Percentiles rank a stretch among this genome's conserved stretches.
These are phyloP conservation scores for Myriosclerotinia duriaeana DNA, from an alignment of 2,329 filamentous ascomycete genomes.

Conservation along the genomic window DNA sequence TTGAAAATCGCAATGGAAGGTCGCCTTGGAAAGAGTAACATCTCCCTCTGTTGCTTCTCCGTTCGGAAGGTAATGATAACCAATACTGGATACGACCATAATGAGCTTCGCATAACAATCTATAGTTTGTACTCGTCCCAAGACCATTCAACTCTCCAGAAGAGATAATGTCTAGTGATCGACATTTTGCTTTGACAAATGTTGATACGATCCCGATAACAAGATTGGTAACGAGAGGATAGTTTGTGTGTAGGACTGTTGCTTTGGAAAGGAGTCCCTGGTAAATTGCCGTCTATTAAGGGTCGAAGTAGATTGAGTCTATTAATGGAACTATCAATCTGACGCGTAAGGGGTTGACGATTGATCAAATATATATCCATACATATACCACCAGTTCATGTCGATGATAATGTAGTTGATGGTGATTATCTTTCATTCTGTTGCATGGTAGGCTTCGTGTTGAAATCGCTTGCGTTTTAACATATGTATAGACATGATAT, in stretches of 20 bases:
- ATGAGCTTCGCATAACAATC: conserved; percentile 3
- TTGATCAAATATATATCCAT: conserved; percentile 1
- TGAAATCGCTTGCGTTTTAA: not conserved
- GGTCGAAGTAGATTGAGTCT: conserved; percentile 6
- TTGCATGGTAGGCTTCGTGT: conserved; percentile 13
- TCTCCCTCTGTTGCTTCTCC: not conserved
- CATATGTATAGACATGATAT: not conserved
- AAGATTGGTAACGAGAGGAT: conserved; percentile 7
- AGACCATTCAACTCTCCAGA: not conserved
- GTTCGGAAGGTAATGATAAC: not conserved
- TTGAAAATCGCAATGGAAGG: not conserved
- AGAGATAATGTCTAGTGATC: conserved; percentile 21
- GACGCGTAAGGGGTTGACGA: conserved; percentile 5
- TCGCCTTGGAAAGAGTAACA: not conserved
- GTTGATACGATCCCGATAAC: conserved; percentile 16
- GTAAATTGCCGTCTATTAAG: conserved; percentile 3
- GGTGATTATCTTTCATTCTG: not conserved
- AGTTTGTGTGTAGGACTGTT: not conserved
- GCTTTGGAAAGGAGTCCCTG: conserved; percentile 3
- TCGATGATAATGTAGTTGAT: not conserved
- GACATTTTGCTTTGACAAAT: not conserved
- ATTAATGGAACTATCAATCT: conserved; percentile 7
- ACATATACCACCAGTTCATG: conserved; percentile 8
- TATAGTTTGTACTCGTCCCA: not conserved
- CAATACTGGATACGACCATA: not conserved